Percentiles rank a stretch among this genome's conserved stretches.
These are phyloP conservation scores for Wickerhamiella qilinensis DNA, from an alignment of 805 yeast species.

Conservation along the genomic window DNA sequence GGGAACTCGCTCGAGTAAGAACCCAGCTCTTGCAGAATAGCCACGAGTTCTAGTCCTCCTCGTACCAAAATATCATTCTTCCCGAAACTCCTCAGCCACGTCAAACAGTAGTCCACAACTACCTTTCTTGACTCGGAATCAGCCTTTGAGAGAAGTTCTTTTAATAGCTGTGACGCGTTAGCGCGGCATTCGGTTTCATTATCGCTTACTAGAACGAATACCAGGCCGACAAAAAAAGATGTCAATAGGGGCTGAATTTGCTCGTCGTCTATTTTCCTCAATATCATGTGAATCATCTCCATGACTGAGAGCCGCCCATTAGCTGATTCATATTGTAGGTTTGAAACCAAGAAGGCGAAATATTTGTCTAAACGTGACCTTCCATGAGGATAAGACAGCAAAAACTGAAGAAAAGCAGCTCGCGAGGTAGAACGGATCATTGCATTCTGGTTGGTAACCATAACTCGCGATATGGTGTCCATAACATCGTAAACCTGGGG, in stretches of 20 bases:
- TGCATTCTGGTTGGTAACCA: constrained; percentile 77
- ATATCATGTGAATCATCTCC: constrained; percentile 63
- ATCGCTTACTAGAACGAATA: constrained; percentile 65
- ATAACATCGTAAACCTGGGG: constrained; percentile 85
- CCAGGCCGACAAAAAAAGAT: constrained; percentile 69
- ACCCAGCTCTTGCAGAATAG: constrained; percentile 6
- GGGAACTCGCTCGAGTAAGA: neutral
- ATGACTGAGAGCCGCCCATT: constrained; percentile 79
- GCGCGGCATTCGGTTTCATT: constrained; percentile 67
- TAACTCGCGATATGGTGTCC: constrained; percentile 62
- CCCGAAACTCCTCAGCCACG: constrained; percentile 10
- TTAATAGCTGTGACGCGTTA: constrained; percentile 53
- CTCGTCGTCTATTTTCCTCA: constrained; percentile 37
- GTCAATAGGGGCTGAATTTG: constrained; percentile 34
- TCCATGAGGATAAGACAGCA: constrained; percentile 92
- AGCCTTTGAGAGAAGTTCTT: constrained; percentile 18
- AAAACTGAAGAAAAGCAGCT: constrained; percentile 63
- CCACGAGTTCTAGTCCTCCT: constrained; percentile 13
- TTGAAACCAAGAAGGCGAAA: constrained; percentile 62
- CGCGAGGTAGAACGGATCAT: constrained; percentile 76
- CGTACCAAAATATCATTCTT: constrained; percentile 10
- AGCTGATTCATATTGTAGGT: constrained; percentile 69
- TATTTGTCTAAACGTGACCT: constrained; percentile 69
- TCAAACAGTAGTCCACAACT: constrained; percentile 7
- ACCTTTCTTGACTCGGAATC: constrained; percentile 1